These are phyloP conservation scores for Bipolaris oryzae DNA, from an alignment of 2,329 filamentous ascomycete genomes.

Conservation along the genomic window DNA sequence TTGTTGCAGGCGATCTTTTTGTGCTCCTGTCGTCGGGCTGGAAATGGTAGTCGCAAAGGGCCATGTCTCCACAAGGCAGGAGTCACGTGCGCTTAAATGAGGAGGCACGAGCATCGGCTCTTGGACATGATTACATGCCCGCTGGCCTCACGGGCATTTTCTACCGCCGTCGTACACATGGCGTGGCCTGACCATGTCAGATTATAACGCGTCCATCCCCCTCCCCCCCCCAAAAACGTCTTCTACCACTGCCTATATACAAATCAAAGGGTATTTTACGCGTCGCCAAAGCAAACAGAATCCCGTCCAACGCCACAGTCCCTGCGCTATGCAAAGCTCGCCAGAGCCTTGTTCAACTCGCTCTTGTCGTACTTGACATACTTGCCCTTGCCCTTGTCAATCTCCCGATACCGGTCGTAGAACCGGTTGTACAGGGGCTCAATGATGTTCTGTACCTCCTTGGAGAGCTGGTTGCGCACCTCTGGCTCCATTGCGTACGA, in stretches of 20 bases:
- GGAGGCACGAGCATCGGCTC: slow-evolving; percentile 16
- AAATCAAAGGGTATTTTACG: slow-evolving; percentile 44
- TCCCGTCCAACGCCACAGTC: slow-evolving; percentile 25
- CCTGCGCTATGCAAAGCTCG: slow-evolving; percentile 49
- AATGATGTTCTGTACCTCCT: slow-evolving; percentile 87
- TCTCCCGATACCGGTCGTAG: slow-evolving; percentile 96
- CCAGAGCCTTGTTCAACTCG: slow-evolving; percentile 69
- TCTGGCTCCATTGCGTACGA: slow-evolving; percentile 87
- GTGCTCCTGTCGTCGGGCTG: slow-evolving; percentile 21
- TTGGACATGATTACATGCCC: slow-evolving; percentile 2
- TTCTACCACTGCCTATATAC: slow-evolving; percentile 19
- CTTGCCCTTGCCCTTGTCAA: slow-evolving; percentile 97
- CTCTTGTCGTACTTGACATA: slow-evolving; percentile 97
- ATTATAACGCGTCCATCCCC: slow-evolving; percentile 20
- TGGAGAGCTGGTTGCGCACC: slow-evolving; percentile 77
- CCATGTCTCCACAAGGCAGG: slow-evolving; percentile 26
- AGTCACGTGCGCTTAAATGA: slow-evolving; percentile 37
- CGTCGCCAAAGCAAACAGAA: slow-evolving; percentile 19
- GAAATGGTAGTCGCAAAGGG: slow-evolving; percentile 31
- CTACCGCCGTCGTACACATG: not conserved
- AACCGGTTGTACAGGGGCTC: slow-evolving; percentile 94
- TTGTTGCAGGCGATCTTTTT: slow-evolving; percentile 17
- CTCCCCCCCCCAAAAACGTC: slow-evolving; percentile 17
- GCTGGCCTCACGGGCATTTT: not conserved
- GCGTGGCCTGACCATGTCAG: slow-evolving; percentile 17